A percentile compares a stretch with the other conserved stretches of the same genome.
Conservation (phyloP, 257 asterid genomes). For the Rubia yunnanensis region DNA sequence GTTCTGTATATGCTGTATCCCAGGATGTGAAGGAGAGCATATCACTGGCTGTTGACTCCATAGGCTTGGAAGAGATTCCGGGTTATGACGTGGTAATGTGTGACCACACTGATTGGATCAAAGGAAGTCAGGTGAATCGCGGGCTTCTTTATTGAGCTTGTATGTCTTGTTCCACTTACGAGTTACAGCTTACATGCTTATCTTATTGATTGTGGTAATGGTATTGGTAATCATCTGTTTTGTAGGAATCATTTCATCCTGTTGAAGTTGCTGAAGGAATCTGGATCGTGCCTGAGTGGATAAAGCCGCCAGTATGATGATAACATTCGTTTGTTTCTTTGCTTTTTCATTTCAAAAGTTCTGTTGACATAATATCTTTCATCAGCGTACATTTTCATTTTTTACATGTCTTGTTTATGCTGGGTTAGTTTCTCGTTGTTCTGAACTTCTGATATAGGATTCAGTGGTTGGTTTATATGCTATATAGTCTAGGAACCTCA, state of each 20-base stretch:
- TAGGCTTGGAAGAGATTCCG: conserved; percentile 69
- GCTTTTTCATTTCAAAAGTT: conserved; percentile 8
- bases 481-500: not conserved
- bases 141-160: not conserved
- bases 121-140: conserved; percentile 49
- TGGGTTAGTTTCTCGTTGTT: not conserved
- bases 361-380: not conserved
- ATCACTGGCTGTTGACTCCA: conserved; percentile 65
- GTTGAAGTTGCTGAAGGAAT: conserved; percentile 66
- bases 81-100: conserved; percentile 48
- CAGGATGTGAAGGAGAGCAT: conserved; percentile 73
- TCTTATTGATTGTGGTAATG: not conserved
- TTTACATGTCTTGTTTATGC: not conserved
- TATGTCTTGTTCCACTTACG: not conserved
- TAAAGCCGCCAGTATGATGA: conserved; percentile 62
- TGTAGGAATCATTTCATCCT: conserved; percentile 81
- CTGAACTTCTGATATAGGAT: not conserved
- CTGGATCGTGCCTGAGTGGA: conserved; percentile 97
- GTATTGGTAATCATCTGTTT: not conserved
- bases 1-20: conserved; percentile 44
- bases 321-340: conserved; percentile 8
- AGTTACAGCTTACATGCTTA: not conserved
- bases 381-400: not conserved
- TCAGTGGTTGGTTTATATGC: not conserved
- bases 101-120: conserved; percentile 79